These are phyloP conservation scores for Penicillium sp. DNA, from an alignment of 2,329 filamentous ascomycete genomes.

Conservation along the genomic window DNA sequence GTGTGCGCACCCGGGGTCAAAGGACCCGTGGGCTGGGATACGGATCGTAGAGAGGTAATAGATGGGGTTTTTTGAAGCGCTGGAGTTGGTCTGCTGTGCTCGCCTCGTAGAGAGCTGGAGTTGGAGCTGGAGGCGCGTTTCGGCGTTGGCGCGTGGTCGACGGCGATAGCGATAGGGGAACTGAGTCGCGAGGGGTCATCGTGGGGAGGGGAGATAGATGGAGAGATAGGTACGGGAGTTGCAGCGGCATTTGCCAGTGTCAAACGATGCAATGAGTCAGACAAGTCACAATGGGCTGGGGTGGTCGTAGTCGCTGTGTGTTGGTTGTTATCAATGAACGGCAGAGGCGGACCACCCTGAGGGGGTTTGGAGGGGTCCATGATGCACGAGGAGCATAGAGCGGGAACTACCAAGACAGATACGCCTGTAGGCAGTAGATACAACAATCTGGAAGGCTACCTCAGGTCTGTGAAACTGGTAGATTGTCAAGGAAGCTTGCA, in stretches of 20 bases:
- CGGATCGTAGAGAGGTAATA: slow-evolving; percentile 39
- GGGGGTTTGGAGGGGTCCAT: slow-evolving; percentile 34
- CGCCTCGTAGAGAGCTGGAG: slow-evolving; percentile 39
- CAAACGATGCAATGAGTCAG: slow-evolving; percentile 31
- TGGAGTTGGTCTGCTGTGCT: slow-evolving; percentile 35
- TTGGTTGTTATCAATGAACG: slow-evolving; percentile 22
- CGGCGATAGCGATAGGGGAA: slow-evolving; percentile 18
- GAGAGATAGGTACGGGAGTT: slow-evolving; percentile 30
- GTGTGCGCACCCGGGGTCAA: slow-evolving; percentile 2
- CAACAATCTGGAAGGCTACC: neutral
- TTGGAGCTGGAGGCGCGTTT: slow-evolving; percentile 37
- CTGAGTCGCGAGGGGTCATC: slow-evolving; percentile 23
- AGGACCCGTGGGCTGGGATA: neutral
- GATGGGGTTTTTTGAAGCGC: slow-evolving; percentile 42
- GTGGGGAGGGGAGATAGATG: slow-evolving; percentile 30
- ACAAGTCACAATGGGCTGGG: slow-evolving; percentile 19
- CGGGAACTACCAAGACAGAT: slow-evolving; percentile 7
- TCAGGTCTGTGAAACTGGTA: neutral
- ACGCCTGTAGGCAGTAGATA: neutral
- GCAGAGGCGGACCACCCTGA: slow-evolving; percentile 24
- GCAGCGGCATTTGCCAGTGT: slow-evolving; percentile 27
- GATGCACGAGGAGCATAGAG: slow-evolving; percentile 23
- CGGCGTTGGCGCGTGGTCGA: slow-evolving; percentile 22
- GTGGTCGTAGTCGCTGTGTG: slow-evolving; percentile 18
- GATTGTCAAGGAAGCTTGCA: neutral